phyloP scores from a whole-genome alignment of 2,329 filamentous ascomycete genomes.

The Hymenoscyphus linearis region DNA sequence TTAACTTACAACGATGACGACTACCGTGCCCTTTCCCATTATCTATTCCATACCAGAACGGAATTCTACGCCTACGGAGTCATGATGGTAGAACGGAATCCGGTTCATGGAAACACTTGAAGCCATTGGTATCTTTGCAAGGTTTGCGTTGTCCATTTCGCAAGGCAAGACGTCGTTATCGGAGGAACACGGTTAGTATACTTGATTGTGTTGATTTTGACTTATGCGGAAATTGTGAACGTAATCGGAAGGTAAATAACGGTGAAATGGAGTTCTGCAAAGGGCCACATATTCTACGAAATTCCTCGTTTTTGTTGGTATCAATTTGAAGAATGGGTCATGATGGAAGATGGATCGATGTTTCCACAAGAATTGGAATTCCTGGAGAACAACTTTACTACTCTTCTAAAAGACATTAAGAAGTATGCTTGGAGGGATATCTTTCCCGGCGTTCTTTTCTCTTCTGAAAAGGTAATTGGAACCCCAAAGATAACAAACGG shows the following conservation, averaged over 20 bases:
- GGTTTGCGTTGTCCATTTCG: background rate
- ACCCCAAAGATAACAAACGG: too few species aligned
- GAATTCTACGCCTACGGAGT: background rate
- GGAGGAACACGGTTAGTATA: background rate
- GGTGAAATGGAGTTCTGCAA: constrained; percentile 1
- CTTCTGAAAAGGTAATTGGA: too few species aligned
- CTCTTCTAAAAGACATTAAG: background rate
- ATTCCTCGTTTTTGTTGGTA: background rate
- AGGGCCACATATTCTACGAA: background rate
- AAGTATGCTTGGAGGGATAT: too few species aligned
- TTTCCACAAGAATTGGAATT: background rate
- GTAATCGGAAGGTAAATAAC: background rate
- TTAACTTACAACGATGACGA: background rate
- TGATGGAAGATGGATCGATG: background rate
- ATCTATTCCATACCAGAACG: background rate
- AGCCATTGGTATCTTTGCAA: background rate
- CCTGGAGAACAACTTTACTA: background rate
- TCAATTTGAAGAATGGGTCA: background rate
- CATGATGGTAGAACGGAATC: background rate
- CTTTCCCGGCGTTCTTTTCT: too few species aligned
- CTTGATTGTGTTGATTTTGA: background rate
- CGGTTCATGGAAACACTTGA: background rate
- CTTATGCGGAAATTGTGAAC: background rate
- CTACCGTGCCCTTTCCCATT: background rate
- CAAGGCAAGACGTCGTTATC: background rate